Conservation (phyloP, 148 eudicot species). For the Persicaria maculosa region DNA sequence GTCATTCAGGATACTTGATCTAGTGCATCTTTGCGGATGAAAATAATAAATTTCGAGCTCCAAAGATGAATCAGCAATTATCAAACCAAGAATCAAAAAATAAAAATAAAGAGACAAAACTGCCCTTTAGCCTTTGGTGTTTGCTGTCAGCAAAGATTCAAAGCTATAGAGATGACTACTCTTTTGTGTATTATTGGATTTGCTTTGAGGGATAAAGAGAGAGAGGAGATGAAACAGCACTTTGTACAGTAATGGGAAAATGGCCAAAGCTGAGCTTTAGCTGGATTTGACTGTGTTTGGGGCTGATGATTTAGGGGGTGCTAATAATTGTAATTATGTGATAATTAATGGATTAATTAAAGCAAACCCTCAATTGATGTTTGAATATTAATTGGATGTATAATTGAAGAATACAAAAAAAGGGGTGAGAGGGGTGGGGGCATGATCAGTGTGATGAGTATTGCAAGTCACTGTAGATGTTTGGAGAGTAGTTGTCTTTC, state of each 20-base stretch:
- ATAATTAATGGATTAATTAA: neutral
- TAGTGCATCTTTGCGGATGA: too few species aligned
- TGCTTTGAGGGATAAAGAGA: slow-evolving; percentile 12
- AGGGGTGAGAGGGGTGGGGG: neutral
- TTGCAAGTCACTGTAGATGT: slow-evolving; percentile 3
- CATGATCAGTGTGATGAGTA: neutral
- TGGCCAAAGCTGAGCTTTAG: slow-evolving; percentile 6
- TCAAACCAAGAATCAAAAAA: too few species aligned
- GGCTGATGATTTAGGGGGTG: neutral
- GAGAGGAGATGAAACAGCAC: slow-evolving; percentile 4
- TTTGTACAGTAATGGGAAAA: neutral
- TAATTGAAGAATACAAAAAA: neutral
- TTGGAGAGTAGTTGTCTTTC: slow-evolving; percentile 5
- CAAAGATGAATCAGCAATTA: too few species aligned
- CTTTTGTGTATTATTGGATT: neutral
- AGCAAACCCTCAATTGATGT: neutral
- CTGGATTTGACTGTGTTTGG: neutral
- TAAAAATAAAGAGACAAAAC: too few species aligned
- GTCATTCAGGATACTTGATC: too few species aligned
- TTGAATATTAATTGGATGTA: neutral
- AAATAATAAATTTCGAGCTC: too few species aligned
- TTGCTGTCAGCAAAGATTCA: too few species aligned
- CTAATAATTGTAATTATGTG: neutral
- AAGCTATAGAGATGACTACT: neutral
- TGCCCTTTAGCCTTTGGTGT: too few species aligned